These are phyloP conservation scores for Colletotrichum australisinense DNA, from an alignment of 2,329 filamentous ascomycete genomes.

Conservation along the genomic window DNA sequence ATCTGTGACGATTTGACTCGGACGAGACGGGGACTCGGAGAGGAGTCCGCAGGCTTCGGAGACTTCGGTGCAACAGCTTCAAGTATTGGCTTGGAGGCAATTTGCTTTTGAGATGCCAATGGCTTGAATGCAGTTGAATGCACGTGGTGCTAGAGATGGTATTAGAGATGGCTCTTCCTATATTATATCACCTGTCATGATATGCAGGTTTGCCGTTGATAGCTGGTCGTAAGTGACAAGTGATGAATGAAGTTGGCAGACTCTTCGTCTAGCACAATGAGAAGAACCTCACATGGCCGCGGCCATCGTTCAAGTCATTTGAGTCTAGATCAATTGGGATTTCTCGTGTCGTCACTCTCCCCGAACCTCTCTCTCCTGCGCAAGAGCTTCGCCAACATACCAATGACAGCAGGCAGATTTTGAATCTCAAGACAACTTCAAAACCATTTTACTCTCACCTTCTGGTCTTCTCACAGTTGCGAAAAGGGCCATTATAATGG, in stretches of 20 bases:
- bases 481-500: neutral
- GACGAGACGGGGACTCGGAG: no score
- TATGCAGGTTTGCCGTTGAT: neutral
- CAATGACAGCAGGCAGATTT: no score
- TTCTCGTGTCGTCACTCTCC: neutral
- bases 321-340: neutral
- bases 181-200: no score
- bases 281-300: neutral
- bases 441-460: no score
- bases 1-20: neutral
- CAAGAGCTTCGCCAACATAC: no score
- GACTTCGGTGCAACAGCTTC: neutral
- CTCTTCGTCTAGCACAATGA: neutral
- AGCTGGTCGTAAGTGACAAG: neutral
- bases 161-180: neutral
- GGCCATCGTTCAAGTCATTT: neutral
- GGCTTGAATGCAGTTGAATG: neutral
- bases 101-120: neutral
- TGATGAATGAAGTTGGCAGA: neutral
- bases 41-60: no score
- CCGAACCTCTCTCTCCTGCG: no score
- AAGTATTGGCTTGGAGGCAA: neutral
- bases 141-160: no score
- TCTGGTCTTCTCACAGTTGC: no score
- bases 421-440: no score